These are phyloP conservation scores for Trichoderma guizhouense DNA, from an alignment of 2,329 filamentous ascomycete species.

Conservation along the genomic window DNA sequence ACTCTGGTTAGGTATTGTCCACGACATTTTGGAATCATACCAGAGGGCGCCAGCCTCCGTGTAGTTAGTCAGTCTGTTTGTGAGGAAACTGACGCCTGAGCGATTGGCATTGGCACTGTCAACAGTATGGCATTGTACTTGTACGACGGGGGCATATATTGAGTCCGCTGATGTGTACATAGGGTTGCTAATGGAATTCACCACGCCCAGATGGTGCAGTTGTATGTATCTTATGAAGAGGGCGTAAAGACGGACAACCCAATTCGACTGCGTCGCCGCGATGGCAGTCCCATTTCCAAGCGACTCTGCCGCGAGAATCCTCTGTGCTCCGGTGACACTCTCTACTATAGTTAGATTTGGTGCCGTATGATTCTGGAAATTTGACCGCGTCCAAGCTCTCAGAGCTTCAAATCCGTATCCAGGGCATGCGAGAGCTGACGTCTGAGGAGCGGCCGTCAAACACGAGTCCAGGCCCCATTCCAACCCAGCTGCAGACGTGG, in stretches of 20 bases:
- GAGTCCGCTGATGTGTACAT: neutral
- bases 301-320: neutral
- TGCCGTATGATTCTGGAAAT: neutral
- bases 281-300: neutral
- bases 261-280: neutral
- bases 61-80: neutral
- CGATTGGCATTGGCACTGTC: neutral
- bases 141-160: neutral
- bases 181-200: neutral
- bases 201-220: neutral
- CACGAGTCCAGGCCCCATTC: neutral
- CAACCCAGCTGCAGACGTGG: neutral
- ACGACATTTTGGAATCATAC: neutral
- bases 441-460: neutral
- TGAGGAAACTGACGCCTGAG: neutral
- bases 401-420: neutral
- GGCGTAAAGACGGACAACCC: neutral
- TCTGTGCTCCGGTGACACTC: neutral
- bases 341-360: neutral
- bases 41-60: neutral
- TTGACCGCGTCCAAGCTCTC: neutral
- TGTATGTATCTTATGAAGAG: neutral
- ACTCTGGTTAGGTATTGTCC: neutral
- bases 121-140: neutral
- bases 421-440: neutral